Percentiles rank a stretch among this genome's conserved stretches.
phyloP scores from a whole-genome alignment of 1,284 basidiomycete genomes.

The Termitomyces sp. region DNA sequence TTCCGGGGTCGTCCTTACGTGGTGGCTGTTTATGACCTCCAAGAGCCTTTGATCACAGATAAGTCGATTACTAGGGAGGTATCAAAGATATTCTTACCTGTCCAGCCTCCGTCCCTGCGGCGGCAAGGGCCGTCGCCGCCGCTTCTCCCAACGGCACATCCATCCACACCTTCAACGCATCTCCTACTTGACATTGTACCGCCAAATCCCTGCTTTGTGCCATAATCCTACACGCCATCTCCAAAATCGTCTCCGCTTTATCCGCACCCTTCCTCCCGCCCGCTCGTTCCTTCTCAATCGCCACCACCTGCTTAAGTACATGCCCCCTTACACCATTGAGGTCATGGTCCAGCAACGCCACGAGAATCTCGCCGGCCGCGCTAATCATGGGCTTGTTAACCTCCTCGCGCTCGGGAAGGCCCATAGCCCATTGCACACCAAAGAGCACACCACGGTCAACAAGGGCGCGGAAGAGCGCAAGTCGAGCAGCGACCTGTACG shows the following conservation, averaged over 20 bases:
- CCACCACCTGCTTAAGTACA: conserved; percentile 75
- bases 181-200: conserved; percentile 86
- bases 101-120: conserved; percentile 22
- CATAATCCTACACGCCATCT: conserved; percentile 74
- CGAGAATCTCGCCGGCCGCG: conserved; percentile 84
- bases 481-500: conserved; percentile 83
- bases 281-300: conserved; percentile 55
- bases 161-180: conserved; percentile 82
- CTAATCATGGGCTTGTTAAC: conserved; percentile 57
- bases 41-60: conserved; percentile 19
- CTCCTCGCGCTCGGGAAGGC: conserved; percentile 45
- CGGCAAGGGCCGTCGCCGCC: conserved; percentile 31
- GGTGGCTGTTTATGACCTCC: conserved; percentile 39
- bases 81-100: conserved; percentile 10
- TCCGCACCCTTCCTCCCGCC: conserved; percentile 51
- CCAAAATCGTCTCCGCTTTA: conserved; percentile 70
- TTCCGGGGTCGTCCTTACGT: conserved; percentile 78
- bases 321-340: conserved; percentile 82
- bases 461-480: conserved; percentile 85
- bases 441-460: conserved; percentile 87
- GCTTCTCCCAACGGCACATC: conserved; percentile 55
- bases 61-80: conserved; percentile 1
- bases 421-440: conserved; percentile 88
- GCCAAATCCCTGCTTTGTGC: conserved; percentile 79
- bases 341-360: conserved; percentile 89